A percentile compares a stretch with the other conserved stretches of the same genome.
Conservation (phyloP, 306 rosid genomes). For the Phaseolus lunatus region DNA sequence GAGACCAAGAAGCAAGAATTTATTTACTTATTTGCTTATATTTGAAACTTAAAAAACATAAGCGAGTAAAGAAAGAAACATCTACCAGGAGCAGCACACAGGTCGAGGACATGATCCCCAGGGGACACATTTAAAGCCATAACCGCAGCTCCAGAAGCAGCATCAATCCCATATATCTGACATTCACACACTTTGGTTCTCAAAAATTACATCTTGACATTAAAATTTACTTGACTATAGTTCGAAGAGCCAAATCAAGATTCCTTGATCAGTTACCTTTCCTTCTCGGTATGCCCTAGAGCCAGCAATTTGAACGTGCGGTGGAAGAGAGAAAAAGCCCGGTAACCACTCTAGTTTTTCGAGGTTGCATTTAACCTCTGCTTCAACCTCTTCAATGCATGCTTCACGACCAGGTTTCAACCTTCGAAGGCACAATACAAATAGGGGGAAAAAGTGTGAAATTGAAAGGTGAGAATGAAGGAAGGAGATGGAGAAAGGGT, state of each 20-base stretch:
- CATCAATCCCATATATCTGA: constrained; percentile 95
- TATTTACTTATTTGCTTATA: too few relatives aligned
- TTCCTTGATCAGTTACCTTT: constrained; percentile 54
- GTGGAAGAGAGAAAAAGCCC: constrained; percentile 79
- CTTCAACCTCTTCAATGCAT: constrained; percentile 68
- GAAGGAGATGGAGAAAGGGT: background rate
- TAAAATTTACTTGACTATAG: background rate
- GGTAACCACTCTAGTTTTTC: constrained; percentile 71
- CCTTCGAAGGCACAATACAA: constrained; percentile 44
- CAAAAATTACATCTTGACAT: background rate
- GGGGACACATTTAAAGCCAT: constrained; percentile 67
- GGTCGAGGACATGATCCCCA: constrained; percentile 92
- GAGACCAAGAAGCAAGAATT: background rate
- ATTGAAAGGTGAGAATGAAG: background rate
- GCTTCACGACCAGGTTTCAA: constrained; percentile 80
- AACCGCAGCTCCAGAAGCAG: constrained; percentile 98
- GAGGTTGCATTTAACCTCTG: constrained; percentile 68
- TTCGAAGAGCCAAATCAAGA: background rate
- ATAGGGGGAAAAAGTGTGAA: too few relatives aligned
- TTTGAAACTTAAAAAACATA: background rate
- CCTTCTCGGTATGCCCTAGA: constrained; percentile 77
- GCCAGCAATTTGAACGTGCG: constrained; percentile 69
- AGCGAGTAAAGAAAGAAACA: constrained; percentile 6
- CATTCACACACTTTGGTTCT: background rate
- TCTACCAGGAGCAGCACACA: constrained; percentile 97